Evolutionary conservation across 805 yeast genomes (phyloP).

Genomic region (Monosporozyma aerobia): DNA sequence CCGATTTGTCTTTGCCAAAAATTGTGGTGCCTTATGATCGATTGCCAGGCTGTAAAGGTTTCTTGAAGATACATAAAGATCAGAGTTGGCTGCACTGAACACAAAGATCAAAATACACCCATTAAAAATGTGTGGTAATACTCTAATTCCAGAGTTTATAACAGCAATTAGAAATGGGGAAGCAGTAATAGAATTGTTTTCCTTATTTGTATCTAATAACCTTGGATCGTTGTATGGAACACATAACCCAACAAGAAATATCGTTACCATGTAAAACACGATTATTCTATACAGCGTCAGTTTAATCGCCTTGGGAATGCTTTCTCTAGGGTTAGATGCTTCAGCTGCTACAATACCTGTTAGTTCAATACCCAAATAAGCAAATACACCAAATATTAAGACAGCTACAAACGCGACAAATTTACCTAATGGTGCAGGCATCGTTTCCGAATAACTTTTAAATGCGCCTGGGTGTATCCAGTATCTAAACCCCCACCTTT

Average conservation of each 20-base stretch:
- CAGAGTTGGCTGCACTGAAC: constrained; percentile 35
- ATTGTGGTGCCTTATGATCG: constrained; percentile 43
- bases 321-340: constrained; percentile 39
- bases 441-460: constrained; percentile 43
- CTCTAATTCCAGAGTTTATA: constrained; percentile 46
- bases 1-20: constrained; percentile 48
- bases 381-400: constrained; percentile 44
- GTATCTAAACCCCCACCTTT: constrained; percentile 38
- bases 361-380: constrained; percentile 49
- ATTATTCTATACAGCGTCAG: constrained; percentile 59
- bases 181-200: constrained; percentile 27
- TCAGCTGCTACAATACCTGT: constrained; percentile 70
- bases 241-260: constrained; percentile 48
- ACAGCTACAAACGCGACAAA: constrained; percentile 61
- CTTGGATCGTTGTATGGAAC: constrained; percentile 43
- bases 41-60: constrained; percentile 43
- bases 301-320: constrained; percentile 63
- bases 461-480: constrained; percentile 49
- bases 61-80: constrained; percentile 44
- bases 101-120: constrained; percentile 52
- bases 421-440: constrained; percentile 4
- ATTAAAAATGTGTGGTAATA: constrained; percentile 47
- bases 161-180: constrained; percentile 57
- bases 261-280: constrained; percentile 46
- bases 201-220: constrained; percentile 39